Evolutionary conservation across 1,139 yeast genomes (phyloP).

Genomic region (Martiniozyma asiatica): DNA sequence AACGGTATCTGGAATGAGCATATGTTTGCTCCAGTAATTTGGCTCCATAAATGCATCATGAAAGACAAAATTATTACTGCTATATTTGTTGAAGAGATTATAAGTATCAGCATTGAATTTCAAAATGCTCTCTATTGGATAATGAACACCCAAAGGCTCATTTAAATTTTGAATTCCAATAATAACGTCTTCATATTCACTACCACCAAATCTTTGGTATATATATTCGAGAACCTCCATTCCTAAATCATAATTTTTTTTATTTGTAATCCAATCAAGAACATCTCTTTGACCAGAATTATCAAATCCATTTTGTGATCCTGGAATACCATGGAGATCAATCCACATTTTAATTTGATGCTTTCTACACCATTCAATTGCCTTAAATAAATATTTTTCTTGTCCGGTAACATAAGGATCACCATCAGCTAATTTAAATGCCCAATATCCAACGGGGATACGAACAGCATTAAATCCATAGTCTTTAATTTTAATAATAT

Average conservation of each 20-base stretch:
- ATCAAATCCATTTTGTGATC: constrained; percentile 96
- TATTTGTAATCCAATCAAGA: constrained; percentile 40
- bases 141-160: constrained; percentile 44
- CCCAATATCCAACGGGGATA: constrained; percentile 62
- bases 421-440: constrained; percentile 33
- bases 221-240: constrained; percentile 32
- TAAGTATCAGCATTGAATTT: constrained; percentile 33
- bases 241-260: constrained; percentile 39
- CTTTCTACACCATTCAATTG: constrained; percentile 62
- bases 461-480: constrained; percentile 51
- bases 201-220: constrained; percentile 32
- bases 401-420: constrained; percentile 56
- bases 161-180: constrained; percentile 54
- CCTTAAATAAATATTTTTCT: constrained; percentile 41
- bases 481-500: constrained; percentile 34
- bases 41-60: constrained; percentile 45
- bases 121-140: constrained; percentile 28
- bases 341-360: constrained; percentile 70
- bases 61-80: constrained; percentile 33
- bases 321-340: constrained; percentile 92
- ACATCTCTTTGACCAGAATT: constrained; percentile 79
- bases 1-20: constrained; percentile 27
- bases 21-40: constrained; percentile 37
- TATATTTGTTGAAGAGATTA: constrained; percentile 25
- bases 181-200: constrained; percentile 34